Percentiles rank a stretch among this genome's conserved stretches.
Evolutionary conservation across 2,329 filamentous ascomycete species (phyloP).

Genomic region (Phyllosticta paracitricarpa): DNA sequence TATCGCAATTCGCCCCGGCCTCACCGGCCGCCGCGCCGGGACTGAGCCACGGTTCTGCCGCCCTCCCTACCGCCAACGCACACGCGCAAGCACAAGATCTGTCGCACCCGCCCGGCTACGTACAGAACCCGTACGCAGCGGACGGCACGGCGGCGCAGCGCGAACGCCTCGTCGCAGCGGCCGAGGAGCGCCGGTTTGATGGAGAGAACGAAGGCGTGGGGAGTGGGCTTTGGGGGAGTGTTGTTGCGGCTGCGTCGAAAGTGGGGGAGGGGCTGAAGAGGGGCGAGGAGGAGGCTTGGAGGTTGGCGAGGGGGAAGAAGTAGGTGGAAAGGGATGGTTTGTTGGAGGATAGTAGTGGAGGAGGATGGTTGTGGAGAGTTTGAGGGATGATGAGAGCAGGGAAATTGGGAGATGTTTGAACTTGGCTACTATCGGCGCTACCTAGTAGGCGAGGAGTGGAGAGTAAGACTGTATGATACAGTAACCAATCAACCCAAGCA

Average conservation of each 20-base stretch:
- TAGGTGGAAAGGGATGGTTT: no score
- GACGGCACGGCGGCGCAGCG: slow-evolving; percentile 22
- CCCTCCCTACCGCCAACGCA: slow-evolving; percentile 13
- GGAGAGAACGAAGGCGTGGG: slow-evolving; percentile 6
- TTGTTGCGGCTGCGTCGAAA: slow-evolving; percentile 26
- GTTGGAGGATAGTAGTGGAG: no score
- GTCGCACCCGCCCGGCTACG: slow-evolving; percentile 39
- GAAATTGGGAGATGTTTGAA: no score
- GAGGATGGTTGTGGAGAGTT: no score
- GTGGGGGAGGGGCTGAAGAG: slow-evolving; percentile 14
- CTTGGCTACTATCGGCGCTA: no score
- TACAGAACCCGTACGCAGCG: slow-evolving; percentile 34
- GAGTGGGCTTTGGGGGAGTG: slow-evolving; percentile 21
- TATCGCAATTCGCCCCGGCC: neutral
- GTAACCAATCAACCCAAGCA: no score
- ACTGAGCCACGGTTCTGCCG: slow-evolving; percentile 6
- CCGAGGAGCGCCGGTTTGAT: slow-evolving; percentile 13
- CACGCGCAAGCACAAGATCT: slow-evolving; percentile 17
- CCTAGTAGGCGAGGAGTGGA: no score
- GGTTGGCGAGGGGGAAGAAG: neutral
- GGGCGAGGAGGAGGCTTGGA: slow-evolving; percentile 10
- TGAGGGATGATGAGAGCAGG: no score
- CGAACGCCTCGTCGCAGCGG: slow-evolving; percentile 20
- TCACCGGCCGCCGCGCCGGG: neutral
- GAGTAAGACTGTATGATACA: no score